Evolutionary conservation across 768 basidiomycete species (phyloP).

Genomic region (Suillus clintonianus): DNA sequence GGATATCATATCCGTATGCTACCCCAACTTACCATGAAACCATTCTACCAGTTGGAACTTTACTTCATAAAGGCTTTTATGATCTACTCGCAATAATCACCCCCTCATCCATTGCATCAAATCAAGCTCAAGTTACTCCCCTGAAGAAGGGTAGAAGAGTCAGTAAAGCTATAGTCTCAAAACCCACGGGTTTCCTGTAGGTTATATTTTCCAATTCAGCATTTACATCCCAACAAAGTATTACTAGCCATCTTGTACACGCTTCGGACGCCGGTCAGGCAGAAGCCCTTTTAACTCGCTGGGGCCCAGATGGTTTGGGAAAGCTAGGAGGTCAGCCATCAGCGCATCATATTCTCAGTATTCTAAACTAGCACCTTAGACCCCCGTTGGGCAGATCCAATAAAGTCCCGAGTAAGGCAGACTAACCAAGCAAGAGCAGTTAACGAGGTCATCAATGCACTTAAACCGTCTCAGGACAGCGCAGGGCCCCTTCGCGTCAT

Average conservation of each 20-base stretch:
- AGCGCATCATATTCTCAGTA: slow-evolving; percentile 12
- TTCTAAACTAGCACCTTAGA: slow-evolving; percentile 47
- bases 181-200: slow-evolving; percentile 82
- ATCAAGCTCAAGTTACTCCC: too few relatives aligned
- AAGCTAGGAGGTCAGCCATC: slow-evolving; percentile 76
- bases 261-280: slow-evolving; percentile 90
- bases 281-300: slow-evolving; percentile 81
- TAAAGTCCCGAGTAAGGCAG: slow-evolving; percentile 75
- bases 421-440: slow-evolving; percentile 70
- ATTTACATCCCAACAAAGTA: slow-evolving; percentile 14
- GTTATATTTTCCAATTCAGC: slow-evolving; percentile 33
- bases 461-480: slow-evolving; percentile 56
- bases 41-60: slow-evolving; percentile 64
- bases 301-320: slow-evolving; percentile 87
- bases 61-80: slow-evolving; percentile 90
- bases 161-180: slow-evolving; percentile 88
- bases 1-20: slow-evolving; percentile 16
- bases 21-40: slow-evolving; percentile 30
- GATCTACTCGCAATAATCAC: slow-evolving; percentile 81
- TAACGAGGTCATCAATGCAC: slow-evolving; percentile 74
- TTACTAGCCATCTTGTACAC: slow-evolving; percentile 79
- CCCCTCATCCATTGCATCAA: slow-evolving; percentile 59
- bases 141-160: slow-evolving; percentile 63
- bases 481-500: slow-evolving; percentile 67
- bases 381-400: slow-evolving; percentile 86